These are phyloP conservation scores for Tephrocybe rancida DNA, from an alignment of 768 basidiomycete species.

Conservation along the genomic window DNA sequence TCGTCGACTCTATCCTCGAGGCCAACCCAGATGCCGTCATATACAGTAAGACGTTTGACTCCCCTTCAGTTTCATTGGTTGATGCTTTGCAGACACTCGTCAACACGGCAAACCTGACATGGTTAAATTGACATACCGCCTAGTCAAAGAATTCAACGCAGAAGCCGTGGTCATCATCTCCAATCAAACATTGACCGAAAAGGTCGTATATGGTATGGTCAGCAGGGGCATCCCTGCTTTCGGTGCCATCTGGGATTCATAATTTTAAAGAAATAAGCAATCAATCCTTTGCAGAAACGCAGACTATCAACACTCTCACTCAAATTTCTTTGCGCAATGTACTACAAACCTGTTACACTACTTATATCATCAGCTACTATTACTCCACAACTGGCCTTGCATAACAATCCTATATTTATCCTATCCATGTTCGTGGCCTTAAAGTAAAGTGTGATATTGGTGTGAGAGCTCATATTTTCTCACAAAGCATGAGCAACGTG, in stretches of 20 bases:
- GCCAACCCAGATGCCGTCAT: constrained; percentile 51
- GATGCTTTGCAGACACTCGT: constrained; percentile 48
- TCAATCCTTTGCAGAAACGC: too few species aligned
- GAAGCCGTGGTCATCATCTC: constrained; percentile 63
- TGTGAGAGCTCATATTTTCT: too few species aligned
- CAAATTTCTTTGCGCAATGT: too few species aligned
- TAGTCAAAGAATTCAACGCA: constrained; percentile 49
- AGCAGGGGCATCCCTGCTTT: constrained; percentile 62
- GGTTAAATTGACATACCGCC: constrained; percentile 47
- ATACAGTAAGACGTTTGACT: constrained; percentile 43
- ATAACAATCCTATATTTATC: too few species aligned
- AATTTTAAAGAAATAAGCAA: too few species aligned
- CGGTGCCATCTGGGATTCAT: constrained; percentile 27
- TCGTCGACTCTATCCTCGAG: constrained; percentile 57
- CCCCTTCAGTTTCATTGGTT: constrained; percentile 14
- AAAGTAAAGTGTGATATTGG: too few species aligned
- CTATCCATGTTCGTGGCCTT: too few species aligned
- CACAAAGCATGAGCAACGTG: too few species aligned
- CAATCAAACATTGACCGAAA: constrained; percentile 58
- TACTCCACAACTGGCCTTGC: too few species aligned
- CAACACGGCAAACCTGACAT: constrained; percentile 51
- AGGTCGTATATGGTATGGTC: constrained; percentile 63
- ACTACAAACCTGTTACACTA: too few species aligned
- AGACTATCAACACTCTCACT: too few species aligned
- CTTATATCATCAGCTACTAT: too few species aligned